Percentiles rank a stretch among this genome's conserved stretches.
phyloP scores from a whole-genome alignment of 257 asterid genomes.

The Datura wrightii region DNA sequence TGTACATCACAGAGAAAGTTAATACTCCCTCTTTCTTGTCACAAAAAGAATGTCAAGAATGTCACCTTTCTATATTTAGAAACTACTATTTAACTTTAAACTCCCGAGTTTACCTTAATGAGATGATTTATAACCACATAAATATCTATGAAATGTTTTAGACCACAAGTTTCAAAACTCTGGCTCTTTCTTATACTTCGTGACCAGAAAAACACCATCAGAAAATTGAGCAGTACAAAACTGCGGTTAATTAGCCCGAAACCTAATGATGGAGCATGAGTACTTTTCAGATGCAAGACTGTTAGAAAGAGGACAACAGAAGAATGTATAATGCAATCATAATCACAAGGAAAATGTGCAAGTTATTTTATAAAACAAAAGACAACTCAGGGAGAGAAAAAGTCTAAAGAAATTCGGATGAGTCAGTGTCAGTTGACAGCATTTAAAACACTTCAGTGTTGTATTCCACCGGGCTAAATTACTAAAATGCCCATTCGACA shows the following conservation, averaged over 20 bases:
- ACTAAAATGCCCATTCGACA: not conserved
- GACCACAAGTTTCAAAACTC: not conserved
- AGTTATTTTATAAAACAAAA: not conserved
- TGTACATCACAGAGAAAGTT: not conserved
- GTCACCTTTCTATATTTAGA: not conserved
- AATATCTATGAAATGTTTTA: not conserved
- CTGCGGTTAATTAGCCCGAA: conserved; percentile 9
- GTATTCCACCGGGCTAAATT: conserved; percentile 11
- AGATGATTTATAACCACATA: not conserved
- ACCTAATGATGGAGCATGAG: not conserved
- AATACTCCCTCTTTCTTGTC: not conserved
- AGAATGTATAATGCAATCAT: not conserved
- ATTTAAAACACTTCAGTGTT: not conserved
- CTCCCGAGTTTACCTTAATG: not conserved
- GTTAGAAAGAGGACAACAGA: not conserved
- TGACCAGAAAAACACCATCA: not conserved
- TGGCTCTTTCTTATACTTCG: not conserved
- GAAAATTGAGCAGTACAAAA: conserved; percentile 4
- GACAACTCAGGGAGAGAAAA: not conserved
- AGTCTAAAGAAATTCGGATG: conserved; percentile 1
- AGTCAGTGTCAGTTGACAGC: conserved; percentile 13
- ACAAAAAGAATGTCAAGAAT: conserved; percentile 10
- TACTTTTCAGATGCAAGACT: not conserved
- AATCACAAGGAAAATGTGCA: not conserved
- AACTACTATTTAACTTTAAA: not conserved